Percentiles rank a stretch among this genome's conserved stretches.
phyloP scores from a whole-genome alignment of 441 rosid species.

The Viola pubescens region DNA sequence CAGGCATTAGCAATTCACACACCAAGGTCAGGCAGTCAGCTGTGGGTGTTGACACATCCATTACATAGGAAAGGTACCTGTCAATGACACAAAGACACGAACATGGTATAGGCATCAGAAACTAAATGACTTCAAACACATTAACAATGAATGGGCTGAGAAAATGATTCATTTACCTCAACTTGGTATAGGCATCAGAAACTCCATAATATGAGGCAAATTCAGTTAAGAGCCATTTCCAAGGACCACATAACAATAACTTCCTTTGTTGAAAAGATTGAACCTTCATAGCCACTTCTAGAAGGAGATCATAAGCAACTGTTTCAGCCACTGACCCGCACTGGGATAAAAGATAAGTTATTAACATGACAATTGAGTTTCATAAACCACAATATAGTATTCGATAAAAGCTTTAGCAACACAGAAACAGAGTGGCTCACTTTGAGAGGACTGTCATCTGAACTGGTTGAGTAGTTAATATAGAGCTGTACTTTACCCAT shows the following conservation, averaged over 20 bases:
- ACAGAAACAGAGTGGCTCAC: slow-evolving; percentile 24
- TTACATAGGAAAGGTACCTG: slow-evolving; percentile 91
- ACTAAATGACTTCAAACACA: slow-evolving; percentile 2
- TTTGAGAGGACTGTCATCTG: slow-evolving; percentile 78
- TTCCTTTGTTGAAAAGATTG: slow-evolving; percentile 90
- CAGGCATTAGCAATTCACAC: slow-evolving; percentile 75
- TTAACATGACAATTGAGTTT: slow-evolving; percentile 14
- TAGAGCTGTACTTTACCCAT: slow-evolving; percentile 85
- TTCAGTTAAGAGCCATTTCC: slow-evolving; percentile 96
- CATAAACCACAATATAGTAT: slow-evolving; percentile 1
- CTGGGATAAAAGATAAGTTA: slow-evolving; percentile 35
- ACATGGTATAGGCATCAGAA: slow-evolving; percentile 4
- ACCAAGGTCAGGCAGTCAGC: slow-evolving; percentile 94
- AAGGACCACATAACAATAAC: slow-evolving; percentile 69
- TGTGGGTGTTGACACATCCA: slow-evolving; percentile 98
- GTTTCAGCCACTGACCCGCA: slow-evolving; percentile 98
- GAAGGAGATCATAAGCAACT: slow-evolving; percentile 83
- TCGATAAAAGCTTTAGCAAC: too few relatives aligned
- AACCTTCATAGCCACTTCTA: slow-evolving; percentile 90
- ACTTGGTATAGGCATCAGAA: slow-evolving; percentile 84
- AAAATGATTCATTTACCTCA: slow-evolving; percentile 40
- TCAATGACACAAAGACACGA: slow-evolving; percentile 19
- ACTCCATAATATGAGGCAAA: slow-evolving; percentile 93
- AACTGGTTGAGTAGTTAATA: slow-evolving; percentile 72
- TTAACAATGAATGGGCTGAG: background rate